Percentiles rank a stretch among this genome's conserved stretches.
Conservation (phyloP, 495 filamentous ascomycete genomes). For the Clohesyomyces aquaticus region DNA sequence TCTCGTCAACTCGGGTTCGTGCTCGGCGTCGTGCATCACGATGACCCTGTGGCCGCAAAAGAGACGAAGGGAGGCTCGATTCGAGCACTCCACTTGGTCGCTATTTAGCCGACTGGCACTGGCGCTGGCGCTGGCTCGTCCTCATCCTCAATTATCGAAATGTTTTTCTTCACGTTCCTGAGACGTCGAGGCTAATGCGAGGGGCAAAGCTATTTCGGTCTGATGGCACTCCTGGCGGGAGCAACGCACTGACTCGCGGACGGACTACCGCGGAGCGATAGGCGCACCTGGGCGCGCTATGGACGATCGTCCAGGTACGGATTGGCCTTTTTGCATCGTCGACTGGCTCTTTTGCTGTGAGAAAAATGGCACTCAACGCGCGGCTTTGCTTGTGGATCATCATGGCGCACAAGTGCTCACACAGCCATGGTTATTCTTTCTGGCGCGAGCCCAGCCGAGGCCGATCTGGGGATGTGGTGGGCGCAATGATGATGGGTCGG, state of each 20-base stretch:
- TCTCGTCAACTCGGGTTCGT: not conserved
- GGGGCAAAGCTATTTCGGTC: constrained; percentile 40
- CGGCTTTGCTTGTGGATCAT: no score
- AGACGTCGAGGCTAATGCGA: constrained; percentile 35
- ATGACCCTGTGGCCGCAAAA: not conserved
- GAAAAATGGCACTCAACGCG: no score
- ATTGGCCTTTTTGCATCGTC: constrained; percentile 5
- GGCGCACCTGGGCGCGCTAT: constrained; percentile 16
- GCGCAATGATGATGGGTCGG: not conserved
- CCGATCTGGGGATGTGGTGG: not conserved
- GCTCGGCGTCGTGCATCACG: not conserved
- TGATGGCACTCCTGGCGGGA: constrained; percentile 39
- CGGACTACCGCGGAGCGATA: constrained; percentile 7
- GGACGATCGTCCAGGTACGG: constrained; percentile 9
- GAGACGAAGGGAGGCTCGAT: not conserved
- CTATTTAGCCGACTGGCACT: constrained; percentile 6
- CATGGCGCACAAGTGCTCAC: no score
- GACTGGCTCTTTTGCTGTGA: not conserved
- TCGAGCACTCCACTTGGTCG: not conserved
- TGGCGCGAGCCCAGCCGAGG: not conserved
- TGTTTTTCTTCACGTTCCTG: constrained; percentile 17
- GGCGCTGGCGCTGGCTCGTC: not conserved
- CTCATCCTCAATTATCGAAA: not conserved
- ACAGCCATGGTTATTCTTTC: no score
- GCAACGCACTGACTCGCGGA: constrained; percentile 7